Base-by-base conservation (phyloP, 2,329 filamentous ascomycete species). In the Clonostachys rhizophaga region DNA sequence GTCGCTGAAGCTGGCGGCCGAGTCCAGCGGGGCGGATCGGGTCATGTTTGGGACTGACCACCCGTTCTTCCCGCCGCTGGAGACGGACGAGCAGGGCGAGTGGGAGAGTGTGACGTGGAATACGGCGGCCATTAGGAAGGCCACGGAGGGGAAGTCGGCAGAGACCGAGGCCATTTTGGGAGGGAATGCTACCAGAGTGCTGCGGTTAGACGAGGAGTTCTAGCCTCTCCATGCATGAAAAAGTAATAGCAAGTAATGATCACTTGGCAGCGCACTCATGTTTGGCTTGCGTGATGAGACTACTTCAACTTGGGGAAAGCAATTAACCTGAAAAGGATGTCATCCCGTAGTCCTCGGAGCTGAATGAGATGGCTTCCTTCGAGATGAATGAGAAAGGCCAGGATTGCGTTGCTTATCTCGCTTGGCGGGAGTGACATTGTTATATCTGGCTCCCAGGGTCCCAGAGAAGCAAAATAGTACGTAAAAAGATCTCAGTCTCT, bases 21-120 rank as follows among this genome's bases (percentile, higher is more conserved):
- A 83, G 18, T 85, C 84, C 0, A 74, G 77, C 50, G 86, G 87
- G 0, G 72, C 74, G 1, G 87, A 91, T 55, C 74, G 87, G 49
- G 67, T 92, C 44, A 79, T 92, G 72, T 92, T 92, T 66, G 89
- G 87, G 24, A 91, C 87, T 1, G 88, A 91, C 61, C 86, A 91
- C 62, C 88, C 88, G 0, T 91, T 92, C 69, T 92, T 92, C 65
- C 88, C 88, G n/a, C 87, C 87, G 1, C 65, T 91, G 16, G 76
- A 74, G 34, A 72, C 68, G 35, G 80, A 83, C 44, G 81, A 82
- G 49, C 73, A 79, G 52, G 77, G 74, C 36, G 76, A 84, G 56
- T 90, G 86, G 86, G 76, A 84, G 57, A 89, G 86, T 58, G 84
- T 89, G 5, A 78, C 62, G 44, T 49, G 71, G 53, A 76, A 75